phyloP scores from a whole-genome alignment of 2,329 filamentous ascomycete genomes.

The Allantophomopsis cytisporea region DNA sequence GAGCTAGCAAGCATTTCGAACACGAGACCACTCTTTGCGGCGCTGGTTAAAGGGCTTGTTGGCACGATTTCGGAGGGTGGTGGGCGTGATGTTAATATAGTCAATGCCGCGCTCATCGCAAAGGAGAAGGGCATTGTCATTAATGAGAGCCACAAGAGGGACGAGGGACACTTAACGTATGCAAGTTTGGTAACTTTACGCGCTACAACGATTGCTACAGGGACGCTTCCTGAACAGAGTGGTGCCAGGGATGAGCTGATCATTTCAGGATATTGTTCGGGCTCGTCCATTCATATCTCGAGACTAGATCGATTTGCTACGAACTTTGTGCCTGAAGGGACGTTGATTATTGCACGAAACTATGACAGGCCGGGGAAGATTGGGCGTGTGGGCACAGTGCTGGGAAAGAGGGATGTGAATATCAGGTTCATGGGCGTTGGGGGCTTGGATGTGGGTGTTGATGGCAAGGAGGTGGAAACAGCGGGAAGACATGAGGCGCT shows the following conservation, averaged over 20 bases:
- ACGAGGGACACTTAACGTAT: slow-evolving; percentile 48
- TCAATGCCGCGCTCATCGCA: slow-evolving; percentile 65
- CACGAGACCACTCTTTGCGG: slow-evolving; percentile 67
- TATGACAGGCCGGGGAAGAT: slow-evolving; percentile 76
- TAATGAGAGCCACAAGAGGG: slow-evolving; percentile 56
- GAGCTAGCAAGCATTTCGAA: slow-evolving; percentile 58
- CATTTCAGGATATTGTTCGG: slow-evolving; percentile 54
- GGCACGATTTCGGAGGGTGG: slow-evolving; percentile 53
- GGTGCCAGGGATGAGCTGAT: slow-evolving; percentile 16
- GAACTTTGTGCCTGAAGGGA: slow-evolving; percentile 60
- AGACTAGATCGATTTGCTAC: slow-evolving; percentile 62
- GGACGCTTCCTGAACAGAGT: slow-evolving; percentile 1
- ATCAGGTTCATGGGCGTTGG: slow-evolving; percentile 71
- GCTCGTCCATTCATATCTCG: slow-evolving; percentile 53
- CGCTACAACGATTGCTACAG: slow-evolving; percentile 20
- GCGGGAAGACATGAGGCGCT: slow-evolving; percentile 49
- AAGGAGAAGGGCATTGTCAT: slow-evolving; percentile 67
- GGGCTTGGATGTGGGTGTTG: slow-evolving; percentile 21
- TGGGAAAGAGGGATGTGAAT: slow-evolving; percentile 61
- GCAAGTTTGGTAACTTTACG: slow-evolving; percentile 59
- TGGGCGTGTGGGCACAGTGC: slow-evolving; percentile 57
- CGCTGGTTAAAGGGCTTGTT: slow-evolving; percentile 64
- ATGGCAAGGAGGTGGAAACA: slow-evolving; percentile 14
- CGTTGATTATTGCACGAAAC: slow-evolving; percentile 66
- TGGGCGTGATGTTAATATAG: slow-evolving; percentile 63